These are phyloP conservation scores for Cyberlindnera subsufficiens DNA, from an alignment of 805 yeast species.

Conservation along the genomic window DNA sequence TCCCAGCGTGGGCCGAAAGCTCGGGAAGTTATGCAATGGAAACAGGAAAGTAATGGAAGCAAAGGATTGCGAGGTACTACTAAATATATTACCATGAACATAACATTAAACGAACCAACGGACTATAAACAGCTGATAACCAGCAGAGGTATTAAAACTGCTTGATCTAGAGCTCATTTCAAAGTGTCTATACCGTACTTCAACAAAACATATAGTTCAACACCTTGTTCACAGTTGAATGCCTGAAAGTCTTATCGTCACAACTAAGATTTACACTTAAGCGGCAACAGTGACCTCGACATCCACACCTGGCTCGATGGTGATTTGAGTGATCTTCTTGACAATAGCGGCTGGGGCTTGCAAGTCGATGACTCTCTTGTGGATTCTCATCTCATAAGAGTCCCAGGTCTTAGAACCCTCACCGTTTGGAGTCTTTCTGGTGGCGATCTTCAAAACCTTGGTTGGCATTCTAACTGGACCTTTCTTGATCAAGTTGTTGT, in stretches of 20 bases:
- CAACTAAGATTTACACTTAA: slow-evolving; percentile 31
- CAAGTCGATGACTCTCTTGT: slow-evolving; percentile 98
- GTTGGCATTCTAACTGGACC: slow-evolving; percentile 99
- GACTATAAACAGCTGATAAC: slow-evolving; percentile 24
- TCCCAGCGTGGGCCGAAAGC: no score
- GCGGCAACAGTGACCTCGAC: slow-evolving; percentile 90
- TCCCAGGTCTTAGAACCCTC: slow-evolving; percentile 99
- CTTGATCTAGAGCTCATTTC: slow-evolving; percentile 22
- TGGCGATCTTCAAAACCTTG: slow-evolving; percentile 93
- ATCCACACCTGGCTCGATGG: slow-evolving; percentile 99
- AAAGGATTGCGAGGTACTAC: background rate
- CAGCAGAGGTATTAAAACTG: slow-evolving; percentile 28
- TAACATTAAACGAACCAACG: slow-evolving; percentile 18
- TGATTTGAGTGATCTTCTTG: slow-evolving; percentile 94
- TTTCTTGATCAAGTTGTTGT: slow-evolving; percentile 80
- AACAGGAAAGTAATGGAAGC: background rate
- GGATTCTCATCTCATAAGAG: slow-evolving; percentile 99
- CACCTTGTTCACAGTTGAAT: background rate
- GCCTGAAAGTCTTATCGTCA: background rate
- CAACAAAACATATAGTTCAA: slow-evolving; percentile 9
- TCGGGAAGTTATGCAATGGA: no score
- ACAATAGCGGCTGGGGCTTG: slow-evolving; percentile 93
- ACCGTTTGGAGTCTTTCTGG: slow-evolving; percentile 99
- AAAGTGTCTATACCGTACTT: slow-evolving; percentile 12
- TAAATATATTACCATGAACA: background rate